phyloP scores from a whole-genome alignment of 2,329 filamentous ascomycete species.

The Nothophoma quercina region DNA sequence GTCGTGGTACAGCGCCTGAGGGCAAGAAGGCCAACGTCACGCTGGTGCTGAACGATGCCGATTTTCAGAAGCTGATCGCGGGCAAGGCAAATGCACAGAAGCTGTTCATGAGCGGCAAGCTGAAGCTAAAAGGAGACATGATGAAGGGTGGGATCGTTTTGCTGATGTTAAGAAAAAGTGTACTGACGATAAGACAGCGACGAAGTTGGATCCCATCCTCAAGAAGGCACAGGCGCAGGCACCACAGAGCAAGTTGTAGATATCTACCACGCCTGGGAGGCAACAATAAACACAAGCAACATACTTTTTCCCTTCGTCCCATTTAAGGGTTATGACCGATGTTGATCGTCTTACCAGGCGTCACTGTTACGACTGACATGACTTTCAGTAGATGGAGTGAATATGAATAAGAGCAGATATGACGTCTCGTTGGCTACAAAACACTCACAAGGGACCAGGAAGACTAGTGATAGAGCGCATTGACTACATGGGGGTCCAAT shows the following conservation, averaged over 20 bases:
- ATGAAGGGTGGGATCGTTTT: constrained; percentile 69
- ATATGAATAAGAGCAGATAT: too few relatives aligned
- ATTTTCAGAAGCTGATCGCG: constrained; percentile 82
- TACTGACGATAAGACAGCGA: constrained; percentile 62
- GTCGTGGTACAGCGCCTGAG: constrained; percentile 71
- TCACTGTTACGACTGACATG: too few relatives aligned
- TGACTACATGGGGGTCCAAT: too few relatives aligned
- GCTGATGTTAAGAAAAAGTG: not conserved
- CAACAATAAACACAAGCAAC: too few relatives aligned
- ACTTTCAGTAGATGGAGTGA: too few relatives aligned
- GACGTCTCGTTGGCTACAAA: too few relatives aligned
- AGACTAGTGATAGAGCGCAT: too few relatives aligned
- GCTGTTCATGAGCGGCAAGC: constrained; percentile 96
- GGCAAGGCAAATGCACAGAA: constrained; percentile 95
- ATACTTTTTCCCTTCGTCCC: too few relatives aligned
- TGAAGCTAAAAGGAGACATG: constrained; percentile 97
- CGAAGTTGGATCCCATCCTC: constrained; percentile 88
- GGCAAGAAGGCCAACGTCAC: constrained; percentile 88
- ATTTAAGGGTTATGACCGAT: too few relatives aligned
- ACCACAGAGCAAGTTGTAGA: constrained; percentile 48
- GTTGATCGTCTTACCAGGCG: too few relatives aligned
- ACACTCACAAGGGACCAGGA: too few relatives aligned
- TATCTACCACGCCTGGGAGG: too few relatives aligned
- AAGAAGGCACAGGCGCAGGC: constrained; percentile 47
- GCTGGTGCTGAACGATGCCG: constrained; percentile 81